Conservation (phyloP, 345 rosid genomes). For the Salix purpurea region DNA sequence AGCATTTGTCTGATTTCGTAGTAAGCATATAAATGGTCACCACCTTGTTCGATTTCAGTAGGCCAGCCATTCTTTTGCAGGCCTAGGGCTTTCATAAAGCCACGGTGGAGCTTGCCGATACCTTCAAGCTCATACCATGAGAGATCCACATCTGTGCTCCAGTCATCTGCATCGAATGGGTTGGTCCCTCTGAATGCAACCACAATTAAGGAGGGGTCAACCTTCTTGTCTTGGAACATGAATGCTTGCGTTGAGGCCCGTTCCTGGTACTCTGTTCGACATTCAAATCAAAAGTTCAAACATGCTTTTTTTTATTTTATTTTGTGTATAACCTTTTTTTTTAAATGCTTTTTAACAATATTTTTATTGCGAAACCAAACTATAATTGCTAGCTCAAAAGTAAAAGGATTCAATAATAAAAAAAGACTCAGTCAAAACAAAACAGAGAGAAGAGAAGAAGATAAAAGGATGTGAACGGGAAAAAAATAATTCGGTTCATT, state of each 20-base stretch:
- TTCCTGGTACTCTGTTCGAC: conserved; percentile 27
- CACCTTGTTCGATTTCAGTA: not conserved
- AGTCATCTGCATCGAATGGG: conserved; percentile 50
- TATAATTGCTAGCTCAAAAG: no score
- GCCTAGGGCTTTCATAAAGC: conserved; percentile 63
- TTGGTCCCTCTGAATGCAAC: conserved; percentile 61
- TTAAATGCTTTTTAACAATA: no score
- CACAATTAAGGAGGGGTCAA: conserved; percentile 42
- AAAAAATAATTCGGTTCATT: no score
- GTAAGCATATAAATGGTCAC: conserved; percentile 9
- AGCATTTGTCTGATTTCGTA: conserved; percentile 13
- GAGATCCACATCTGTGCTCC: conserved; percentile 46
- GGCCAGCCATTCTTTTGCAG: conserved; percentile 36
- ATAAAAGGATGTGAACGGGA: no score
- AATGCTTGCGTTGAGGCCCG: conserved; percentile 45
- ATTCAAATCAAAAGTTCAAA: no score
- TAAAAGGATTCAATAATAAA: no score
- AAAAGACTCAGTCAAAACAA: no score
- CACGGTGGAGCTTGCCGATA: conserved; percentile 53
- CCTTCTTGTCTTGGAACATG: conserved; percentile 35
- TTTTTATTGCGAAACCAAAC: no score
- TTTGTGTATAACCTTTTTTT: no score
- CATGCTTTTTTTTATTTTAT: no score
- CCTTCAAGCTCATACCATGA: conserved; percentile 48
- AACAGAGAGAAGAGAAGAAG: no score